Conservation (phyloP, 2,329 filamentous ascomycete species). For the Trichoderma koningiopsis region DNA sequence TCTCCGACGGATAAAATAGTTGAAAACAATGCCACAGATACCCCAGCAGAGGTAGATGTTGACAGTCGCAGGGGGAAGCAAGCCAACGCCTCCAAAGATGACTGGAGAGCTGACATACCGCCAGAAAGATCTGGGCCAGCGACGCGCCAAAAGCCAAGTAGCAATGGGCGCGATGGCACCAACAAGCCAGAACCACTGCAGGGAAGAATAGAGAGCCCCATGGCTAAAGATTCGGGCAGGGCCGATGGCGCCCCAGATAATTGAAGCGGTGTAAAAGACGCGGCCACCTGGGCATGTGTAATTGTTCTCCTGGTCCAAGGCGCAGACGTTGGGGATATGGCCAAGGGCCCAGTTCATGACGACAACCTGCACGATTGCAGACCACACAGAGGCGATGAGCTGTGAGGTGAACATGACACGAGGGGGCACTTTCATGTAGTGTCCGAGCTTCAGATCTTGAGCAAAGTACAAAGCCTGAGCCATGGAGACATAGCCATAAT, state of each 20-base stretch:
- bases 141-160: conserved; percentile 64
- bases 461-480: conserved; percentile 65
- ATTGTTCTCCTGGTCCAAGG: conserved; percentile 52
- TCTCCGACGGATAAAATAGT: conserved; percentile 65
- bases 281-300: conserved; percentile 59
- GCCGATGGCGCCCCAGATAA: conserved; percentile 75
- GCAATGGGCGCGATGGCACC: conserved; percentile 63
- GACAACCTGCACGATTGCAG: conserved; percentile 62
- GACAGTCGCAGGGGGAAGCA: conserved; percentile 69
- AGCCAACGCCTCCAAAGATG: conserved; percentile 65
- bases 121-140: conserved; percentile 62
- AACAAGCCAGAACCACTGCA: conserved; percentile 73
- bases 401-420: conserved; percentile 64
- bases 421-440: conserved; percentile 68
- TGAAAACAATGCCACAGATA: conserved; percentile 67
- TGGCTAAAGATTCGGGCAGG: conserved; percentile 69
- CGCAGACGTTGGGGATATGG: conserved; percentile 65
- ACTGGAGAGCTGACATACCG: conserved; percentile 69
- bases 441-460: conserved; percentile 67
- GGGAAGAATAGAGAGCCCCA: conserved; percentile 60
- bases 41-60: conserved; percentile 74
- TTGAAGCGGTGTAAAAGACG: conserved; percentile 67
- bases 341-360: conserved; percentile 68
- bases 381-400: conserved; percentile 62
- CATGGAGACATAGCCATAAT: conserved; percentile 71